A percentile compares a stretch with the other conserved stretches of the same genome.
These are phyloP conservation scores for Chytriomyces sp. DNA, from an alignment of 192 early-diverging fungal species.

Conservation along the genomic window DNA sequence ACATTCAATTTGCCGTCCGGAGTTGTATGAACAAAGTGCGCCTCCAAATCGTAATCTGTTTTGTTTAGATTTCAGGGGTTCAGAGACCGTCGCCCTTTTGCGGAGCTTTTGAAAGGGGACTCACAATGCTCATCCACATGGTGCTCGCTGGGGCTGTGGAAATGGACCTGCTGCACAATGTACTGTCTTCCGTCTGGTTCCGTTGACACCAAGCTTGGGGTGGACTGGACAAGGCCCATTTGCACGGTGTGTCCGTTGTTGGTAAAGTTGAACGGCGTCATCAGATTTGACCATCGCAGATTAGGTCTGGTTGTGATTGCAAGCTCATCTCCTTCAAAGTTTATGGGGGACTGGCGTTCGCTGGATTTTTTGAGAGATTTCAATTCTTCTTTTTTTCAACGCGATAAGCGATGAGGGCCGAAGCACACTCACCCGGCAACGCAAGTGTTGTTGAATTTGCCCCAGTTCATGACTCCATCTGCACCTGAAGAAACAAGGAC, in stretches of 20 bases:
- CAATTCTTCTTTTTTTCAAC: not conserved
- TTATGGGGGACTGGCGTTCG: slow-evolving; percentile 58
- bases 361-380: not conserved
- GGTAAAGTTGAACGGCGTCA: slow-evolving; percentile 15
- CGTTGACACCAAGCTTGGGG: not conserved
- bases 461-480: slow-evolving; percentile 3
- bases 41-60: slow-evolving; percentile 35
- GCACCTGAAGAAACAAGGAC: not conserved
- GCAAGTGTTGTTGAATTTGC: slow-evolving; percentile 9
- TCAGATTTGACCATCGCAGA: not conserved
- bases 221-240: not conserved
- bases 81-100: not conserved
- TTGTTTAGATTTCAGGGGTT: not conserved
- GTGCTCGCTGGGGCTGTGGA: slow-evolving; percentile 70
- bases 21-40: slow-evolving; percentile 62
- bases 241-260: slow-evolving; percentile 28
- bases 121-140: slow-evolving; percentile 38
- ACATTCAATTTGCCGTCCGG: slow-evolving; percentile 49
- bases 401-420: not conserved
- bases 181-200: slow-evolving; percentile 41
- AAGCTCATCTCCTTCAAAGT: slow-evolving; percentile 39
- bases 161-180: slow-evolving; percentile 61
- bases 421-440: not conserved
- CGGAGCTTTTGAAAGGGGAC: not conserved
- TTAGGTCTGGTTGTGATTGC: not conserved